These are phyloP conservation scores for Limonium bicolor DNA, from an alignment of 148 eudicot genomes.

Conservation along the genomic window DNA sequence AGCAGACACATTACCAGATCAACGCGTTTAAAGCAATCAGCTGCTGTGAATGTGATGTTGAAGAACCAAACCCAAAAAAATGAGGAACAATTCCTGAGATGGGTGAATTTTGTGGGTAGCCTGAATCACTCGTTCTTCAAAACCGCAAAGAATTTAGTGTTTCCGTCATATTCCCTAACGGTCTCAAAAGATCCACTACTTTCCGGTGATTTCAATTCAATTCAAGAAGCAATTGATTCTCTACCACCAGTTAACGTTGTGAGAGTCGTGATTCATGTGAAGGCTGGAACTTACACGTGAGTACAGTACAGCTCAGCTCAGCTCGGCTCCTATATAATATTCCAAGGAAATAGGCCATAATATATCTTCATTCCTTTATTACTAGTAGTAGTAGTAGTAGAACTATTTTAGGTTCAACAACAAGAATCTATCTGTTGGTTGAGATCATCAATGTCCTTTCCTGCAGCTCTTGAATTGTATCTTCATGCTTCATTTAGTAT, in stretches of 20 bases:
- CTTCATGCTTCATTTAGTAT: no score
- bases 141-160: slow-evolving; percentile 49
- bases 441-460: no score
- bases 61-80: slow-evolving; percentile 43
- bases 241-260: slow-evolving; percentile 58
- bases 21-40: not conserved
- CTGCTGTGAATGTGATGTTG: not conserved
- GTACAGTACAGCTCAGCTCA: no score
- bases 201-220: slow-evolving; percentile 61
- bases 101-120: slow-evolving; percentile 84
- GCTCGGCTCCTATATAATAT: no score
- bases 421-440: no score
- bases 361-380: no score
- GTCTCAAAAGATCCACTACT: slow-evolving; percentile 45
- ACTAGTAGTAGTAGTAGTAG: no score
- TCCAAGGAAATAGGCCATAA: no score
- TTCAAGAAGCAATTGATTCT: slow-evolving; percentile 85
- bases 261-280: slow-evolving; percentile 67
- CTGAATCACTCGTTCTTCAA: slow-evolving; percentile 63
- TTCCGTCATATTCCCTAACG: slow-evolving; percentile 53
- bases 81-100: slow-evolving; percentile 59
- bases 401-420: no score
- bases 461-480: not conserved
- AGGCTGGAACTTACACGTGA: slow-evolving; percentile 84
- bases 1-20: not conserved